Evolutionary conservation across 1,139 yeast species (phyloP).

Genomic region (Debaryomyces sp.): DNA sequence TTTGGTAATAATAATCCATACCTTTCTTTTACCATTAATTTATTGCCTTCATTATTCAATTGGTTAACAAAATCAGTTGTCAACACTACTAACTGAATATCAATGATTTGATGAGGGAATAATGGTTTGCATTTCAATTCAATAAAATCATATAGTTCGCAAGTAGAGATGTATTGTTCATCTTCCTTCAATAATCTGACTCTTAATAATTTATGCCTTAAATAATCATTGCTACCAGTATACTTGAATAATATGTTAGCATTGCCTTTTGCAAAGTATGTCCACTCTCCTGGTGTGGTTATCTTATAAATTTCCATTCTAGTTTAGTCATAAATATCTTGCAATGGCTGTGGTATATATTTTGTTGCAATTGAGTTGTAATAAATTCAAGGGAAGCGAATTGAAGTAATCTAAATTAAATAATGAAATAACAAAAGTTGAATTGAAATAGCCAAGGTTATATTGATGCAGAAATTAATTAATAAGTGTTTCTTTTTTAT

Average conservation of each 20-base stretch:
- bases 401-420: background rate
- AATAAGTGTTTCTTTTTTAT: background rate
- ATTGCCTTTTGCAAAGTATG: conserved; percentile 47
- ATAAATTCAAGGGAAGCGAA: background rate
- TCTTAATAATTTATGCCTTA: conserved; percentile 39
- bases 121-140: conserved; percentile 44
- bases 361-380: background rate
- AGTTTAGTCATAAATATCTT: conserved; percentile 1
- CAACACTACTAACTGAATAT: conserved; percentile 41
- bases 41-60: conserved; percentile 31
- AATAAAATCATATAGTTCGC: conserved; percentile 46
- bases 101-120: conserved; percentile 42
- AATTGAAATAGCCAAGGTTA: background rate
- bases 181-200: conserved; percentile 39
- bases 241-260: conserved; percentile 50
- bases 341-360: background rate
- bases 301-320: conserved; percentile 46
- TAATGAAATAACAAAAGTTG: background rate
- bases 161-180: conserved; percentile 45
- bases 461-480: background rate
- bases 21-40: conserved; percentile 39
- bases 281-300: conserved; percentile 46
- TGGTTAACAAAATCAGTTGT: conserved; percentile 36
- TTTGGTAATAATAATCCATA: conserved; percentile 48
- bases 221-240: conserved; percentile 38